Base-by-base conservation (phyloP, 768 basidiomycete species). In the Rhodotorula graminis region DNA sequence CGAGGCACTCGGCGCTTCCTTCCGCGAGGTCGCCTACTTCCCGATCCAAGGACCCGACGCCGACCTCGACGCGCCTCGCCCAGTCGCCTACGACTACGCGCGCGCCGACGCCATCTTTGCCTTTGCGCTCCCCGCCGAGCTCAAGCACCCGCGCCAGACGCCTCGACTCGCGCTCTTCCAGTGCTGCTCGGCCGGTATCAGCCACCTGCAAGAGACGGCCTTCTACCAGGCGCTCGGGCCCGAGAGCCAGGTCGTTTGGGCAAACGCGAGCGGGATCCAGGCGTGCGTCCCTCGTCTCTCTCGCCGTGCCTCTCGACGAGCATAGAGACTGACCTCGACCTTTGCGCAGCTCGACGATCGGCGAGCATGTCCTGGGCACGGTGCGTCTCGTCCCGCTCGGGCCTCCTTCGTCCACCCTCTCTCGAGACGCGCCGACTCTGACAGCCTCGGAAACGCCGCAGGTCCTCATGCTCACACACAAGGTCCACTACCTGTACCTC, bases 31-130 rank as follows among this genome's bases (percentile, higher is more conserved):
- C 49, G 8, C 9, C 12, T 52, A 23, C 55, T 85, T 88, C 46
- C 90, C 88, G 57, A 85, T 93, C 80, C 89, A 90, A 82, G 93
- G 92, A 29, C 87, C 87, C 72, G 91, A 92, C 83, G 92, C 94
- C 80, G 84, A 86, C 71, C 84, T 93, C 78, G 85, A 93, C 78
- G 81, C 65, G 11, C 10, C 50, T 6, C 62, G 9, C 8, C 50
- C 62, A 4, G 27, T 50, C 2, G 47, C 47, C 2, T 25, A 40
- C 0, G 62, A 64, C 27, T 64, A 40, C 15, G 47, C 56, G 6
- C 11, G n/a, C n/a, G 69, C 69, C 8, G 57, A 53, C n/a, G 69
- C 50, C 27, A 50, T 70, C 50, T 33, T 70, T 3, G 42, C 56
- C 2, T 70, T 58, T 23, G 11, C 29, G 4, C 23, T 65, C 14